These are phyloP conservation scores for Saprolegnia diclina DNA, from an alignment of 352 stramenopile genomes.

Conservation along the genomic window DNA sequence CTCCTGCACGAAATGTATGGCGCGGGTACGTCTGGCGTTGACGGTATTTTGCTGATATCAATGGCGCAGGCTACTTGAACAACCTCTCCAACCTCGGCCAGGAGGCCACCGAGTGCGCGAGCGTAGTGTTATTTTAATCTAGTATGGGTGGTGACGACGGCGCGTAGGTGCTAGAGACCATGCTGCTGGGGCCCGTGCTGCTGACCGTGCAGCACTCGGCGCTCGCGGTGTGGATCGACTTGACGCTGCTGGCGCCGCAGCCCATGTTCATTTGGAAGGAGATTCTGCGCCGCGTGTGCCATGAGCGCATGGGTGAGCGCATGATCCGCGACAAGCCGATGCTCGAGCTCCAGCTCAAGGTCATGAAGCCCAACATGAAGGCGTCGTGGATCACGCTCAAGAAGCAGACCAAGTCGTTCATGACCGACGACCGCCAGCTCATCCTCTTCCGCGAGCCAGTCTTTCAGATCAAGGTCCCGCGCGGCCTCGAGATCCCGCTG, in stretches of 20 bases:
- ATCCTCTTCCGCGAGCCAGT: constrained; percentile 78
- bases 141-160: constrained; percentile 8
- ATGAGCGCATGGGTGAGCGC: constrained; percentile 69
- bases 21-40: constrained; percentile 35
- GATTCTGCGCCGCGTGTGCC: constrained; percentile 74
- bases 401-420: constrained; percentile 72
- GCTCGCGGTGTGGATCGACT: constrained; percentile 68
- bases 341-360: constrained; percentile 65
- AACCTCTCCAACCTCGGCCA: constrained; percentile 73
- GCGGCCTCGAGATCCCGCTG: neutral
- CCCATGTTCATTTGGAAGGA: constrained; percentile 86
- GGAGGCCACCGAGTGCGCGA: constrained; percentile 73
- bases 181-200: constrained; percentile 58
- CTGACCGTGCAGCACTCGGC: constrained; percentile 46
- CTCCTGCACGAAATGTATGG: constrained; percentile 95
- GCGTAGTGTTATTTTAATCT: constrained; percentile 1
- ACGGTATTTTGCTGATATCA: neutral
- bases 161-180: constrained; percentile 46
- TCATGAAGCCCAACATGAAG: constrained; percentile 43
- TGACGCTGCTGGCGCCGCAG: constrained; percentile 43
- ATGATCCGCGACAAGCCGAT: constrained; percentile 83
- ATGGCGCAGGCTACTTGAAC: constrained; percentile 50
- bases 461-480: constrained; percentile 39
- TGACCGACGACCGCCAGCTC: constrained; percentile 55
- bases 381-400: constrained; percentile 80